Evolutionary conservation across 2,329 filamentous ascomycete species (phyloP).

Genomic region (Colletotrichum sp.): DNA sequence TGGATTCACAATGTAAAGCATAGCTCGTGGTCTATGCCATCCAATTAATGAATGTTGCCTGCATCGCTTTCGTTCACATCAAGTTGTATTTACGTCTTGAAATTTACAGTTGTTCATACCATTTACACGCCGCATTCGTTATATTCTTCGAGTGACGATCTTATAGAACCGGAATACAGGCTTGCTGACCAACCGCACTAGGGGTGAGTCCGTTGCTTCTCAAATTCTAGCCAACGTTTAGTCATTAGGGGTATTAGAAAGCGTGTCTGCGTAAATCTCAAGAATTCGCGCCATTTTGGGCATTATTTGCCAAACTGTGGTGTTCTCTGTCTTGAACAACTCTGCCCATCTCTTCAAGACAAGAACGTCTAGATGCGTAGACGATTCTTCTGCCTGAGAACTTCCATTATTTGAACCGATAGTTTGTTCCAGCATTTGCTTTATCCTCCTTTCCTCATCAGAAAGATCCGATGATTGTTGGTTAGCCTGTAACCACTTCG

Average conservation of each 20-base stretch:
- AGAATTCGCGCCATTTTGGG: neutral
- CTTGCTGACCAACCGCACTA: neutral
- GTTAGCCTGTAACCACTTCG: neutral
- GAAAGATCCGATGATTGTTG: neutral
- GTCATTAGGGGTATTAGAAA: neutral
- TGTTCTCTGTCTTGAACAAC: neutral
- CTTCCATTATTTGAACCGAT: neutral
- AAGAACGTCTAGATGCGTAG: neutral
- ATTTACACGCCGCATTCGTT: neutral
- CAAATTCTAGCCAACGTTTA: fast-evolving
- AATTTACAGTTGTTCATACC: fast-evolving
- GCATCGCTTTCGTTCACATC: neutral
- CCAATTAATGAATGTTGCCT: neutral
- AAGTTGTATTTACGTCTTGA: neutral
- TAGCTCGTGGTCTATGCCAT: neutral
- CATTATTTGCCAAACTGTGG: neutral
- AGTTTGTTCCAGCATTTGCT: neutral
- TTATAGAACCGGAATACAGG: neutral
- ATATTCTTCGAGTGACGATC: neutral
- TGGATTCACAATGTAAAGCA: neutral
- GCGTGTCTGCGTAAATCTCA: slow-evolving; percentile 1
- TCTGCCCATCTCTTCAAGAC: neutral
- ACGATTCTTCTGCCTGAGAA: neutral
- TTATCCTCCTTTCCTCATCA: neutral
- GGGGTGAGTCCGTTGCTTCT: neutral